Percentiles rank a stretch among this genome's conserved stretches.
phyloP scores from a whole-genome alignment of 306 rosid species.

The Gastrolobium bilobum region DNA sequence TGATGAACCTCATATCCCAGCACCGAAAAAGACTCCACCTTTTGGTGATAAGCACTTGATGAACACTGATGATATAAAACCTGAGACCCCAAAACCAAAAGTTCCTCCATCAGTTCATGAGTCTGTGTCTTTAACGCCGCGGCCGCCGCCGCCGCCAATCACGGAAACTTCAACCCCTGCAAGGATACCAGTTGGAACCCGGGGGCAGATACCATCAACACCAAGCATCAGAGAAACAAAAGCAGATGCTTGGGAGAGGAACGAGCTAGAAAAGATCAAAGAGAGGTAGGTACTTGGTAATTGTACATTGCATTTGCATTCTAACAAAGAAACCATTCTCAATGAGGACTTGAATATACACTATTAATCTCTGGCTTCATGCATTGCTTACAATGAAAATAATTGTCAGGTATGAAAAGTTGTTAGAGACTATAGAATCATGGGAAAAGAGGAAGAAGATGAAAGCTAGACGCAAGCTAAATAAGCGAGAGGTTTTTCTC shows the following conservation, averaged over 20 bases:
- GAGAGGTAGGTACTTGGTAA: conserved; percentile 57
- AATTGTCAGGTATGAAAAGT: conserved; percentile 71
- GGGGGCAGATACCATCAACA: conserved; percentile 39
- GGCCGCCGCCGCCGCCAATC: neutral
- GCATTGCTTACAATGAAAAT: conserved; percentile 5
- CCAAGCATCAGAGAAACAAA: conserved; percentile 40
- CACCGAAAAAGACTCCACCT: conserved; percentile 42
- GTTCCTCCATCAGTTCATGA: conserved; percentile 19
- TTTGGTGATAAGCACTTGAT: conserved; percentile 44
- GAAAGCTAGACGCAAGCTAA: conserved; percentile 60
- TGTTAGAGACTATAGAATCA: conserved; percentile 56
- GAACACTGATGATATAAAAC: conserved; percentile 31
- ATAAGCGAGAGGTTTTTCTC: conserved; percentile 53
- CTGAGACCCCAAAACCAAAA: conserved; percentile 45
- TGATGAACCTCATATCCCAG: too few species aligned
- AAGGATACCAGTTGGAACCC: conserved; percentile 42
- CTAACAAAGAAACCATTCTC: neutral
- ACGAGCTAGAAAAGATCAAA: conserved; percentile 67
- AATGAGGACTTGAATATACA: neutral
- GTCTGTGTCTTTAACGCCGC: conserved; percentile 37
- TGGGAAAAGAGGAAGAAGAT: conserved; percentile 80
- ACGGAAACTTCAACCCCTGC: neutral
- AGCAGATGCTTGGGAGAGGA: conserved; percentile 79
- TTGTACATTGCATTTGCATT: neutral
- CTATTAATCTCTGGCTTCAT: neutral